Percentiles rank a stretch among this genome's conserved stretches.
Evolutionary conservation across 2,329 filamentous ascomycete species (phyloP).

Genomic region (Alternaria rosae): DNA sequence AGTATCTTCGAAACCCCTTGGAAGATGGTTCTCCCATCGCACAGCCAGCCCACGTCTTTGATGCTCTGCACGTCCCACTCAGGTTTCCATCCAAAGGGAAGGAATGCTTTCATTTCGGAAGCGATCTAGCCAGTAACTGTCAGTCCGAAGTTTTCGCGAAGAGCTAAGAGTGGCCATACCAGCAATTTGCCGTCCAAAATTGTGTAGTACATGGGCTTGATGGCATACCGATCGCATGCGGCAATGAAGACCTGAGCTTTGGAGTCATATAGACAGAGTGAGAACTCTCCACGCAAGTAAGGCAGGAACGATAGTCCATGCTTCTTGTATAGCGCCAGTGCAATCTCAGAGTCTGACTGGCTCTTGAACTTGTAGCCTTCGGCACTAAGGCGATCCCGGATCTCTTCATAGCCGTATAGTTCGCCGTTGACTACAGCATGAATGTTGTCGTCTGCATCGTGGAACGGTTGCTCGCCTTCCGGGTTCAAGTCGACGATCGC

Average conservation of each 20-base stretch:
- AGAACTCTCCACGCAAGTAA: constrained; percentile 63
- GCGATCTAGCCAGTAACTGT: constrained; percentile 13
- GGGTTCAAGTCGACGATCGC: constrained; percentile 35
- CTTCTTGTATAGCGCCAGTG: constrained; percentile 58
- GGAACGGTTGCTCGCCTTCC: constrained; percentile 36
- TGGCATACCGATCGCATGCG: constrained; percentile 63
- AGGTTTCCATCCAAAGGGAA: constrained; percentile 59
- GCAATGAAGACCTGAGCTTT: constrained; percentile 53
- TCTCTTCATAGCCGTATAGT: constrained; percentile 62
- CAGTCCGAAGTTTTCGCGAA: neutral
- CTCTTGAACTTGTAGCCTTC: constrained; percentile 56
- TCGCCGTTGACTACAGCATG: constrained; percentile 68
- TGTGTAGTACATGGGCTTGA: constrained; percentile 65
- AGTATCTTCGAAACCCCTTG: constrained; percentile 54
- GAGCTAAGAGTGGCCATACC: constrained; percentile 1
- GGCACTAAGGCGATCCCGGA: constrained; percentile 50
- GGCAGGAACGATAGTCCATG: constrained; percentile 56
- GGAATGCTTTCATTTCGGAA: constrained; percentile 62
- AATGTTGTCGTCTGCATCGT: constrained; percentile 35
- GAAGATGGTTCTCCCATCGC: constrained; percentile 59
- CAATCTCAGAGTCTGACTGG: constrained; percentile 60
- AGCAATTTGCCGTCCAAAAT: constrained; percentile 52
- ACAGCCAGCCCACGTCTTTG: constrained; percentile 53
- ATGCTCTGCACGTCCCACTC: constrained; percentile 62
- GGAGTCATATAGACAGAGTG: constrained; percentile 61